Conservation (phyloP, 1,139 yeast species). For the Geotrichum histeridarum region DNA sequence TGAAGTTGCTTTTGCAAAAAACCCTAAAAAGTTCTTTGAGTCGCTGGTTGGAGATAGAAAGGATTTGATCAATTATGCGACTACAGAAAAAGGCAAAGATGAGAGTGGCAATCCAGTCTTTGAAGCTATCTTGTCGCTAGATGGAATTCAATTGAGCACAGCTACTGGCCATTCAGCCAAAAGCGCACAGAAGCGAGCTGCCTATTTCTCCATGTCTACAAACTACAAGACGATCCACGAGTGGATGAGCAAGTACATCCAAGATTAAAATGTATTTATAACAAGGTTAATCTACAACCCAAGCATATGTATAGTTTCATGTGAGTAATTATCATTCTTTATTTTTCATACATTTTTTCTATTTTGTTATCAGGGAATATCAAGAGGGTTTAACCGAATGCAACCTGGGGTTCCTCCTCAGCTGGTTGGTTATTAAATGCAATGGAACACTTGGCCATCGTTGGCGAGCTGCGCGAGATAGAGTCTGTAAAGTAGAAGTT, state of each 20-base stretch:
- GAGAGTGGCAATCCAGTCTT: neutral
- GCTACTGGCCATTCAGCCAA: slow-evolving; percentile 15
- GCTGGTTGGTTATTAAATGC: slow-evolving; percentile 30
- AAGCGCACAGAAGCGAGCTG: slow-evolving; percentile 17
- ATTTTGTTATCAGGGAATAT: too few relatives aligned
- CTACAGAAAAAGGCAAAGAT: neutral
- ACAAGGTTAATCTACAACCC: neutral
- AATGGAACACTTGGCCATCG: slow-evolving; percentile 73
- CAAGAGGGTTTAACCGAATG: slow-evolving; percentile 20
- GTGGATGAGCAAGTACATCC: neutral
- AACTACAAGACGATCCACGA: slow-evolving; percentile 1
- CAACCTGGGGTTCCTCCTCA: slow-evolving; percentile 18
- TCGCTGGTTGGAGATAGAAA: slow-evolving; percentile 1
- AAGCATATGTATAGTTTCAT: neutral
- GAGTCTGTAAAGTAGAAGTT: slow-evolving; percentile 88
- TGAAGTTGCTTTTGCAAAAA: slow-evolving; percentile 1
- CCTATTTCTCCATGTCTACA: slow-evolving; percentile 12
- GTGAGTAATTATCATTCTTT: neutral
- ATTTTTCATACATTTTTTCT: neutral
- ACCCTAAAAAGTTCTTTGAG: slow-evolving; percentile 9
- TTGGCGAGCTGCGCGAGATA: slow-evolving; percentile 80
- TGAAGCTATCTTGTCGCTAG: slow-evolving; percentile 7
- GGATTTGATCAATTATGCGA: neutral
- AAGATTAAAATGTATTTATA: neutral
- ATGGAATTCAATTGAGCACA: neutral